Evolutionary conservation across 345 rosid species (phyloP).

Genomic region (Populus tremula): DNA sequence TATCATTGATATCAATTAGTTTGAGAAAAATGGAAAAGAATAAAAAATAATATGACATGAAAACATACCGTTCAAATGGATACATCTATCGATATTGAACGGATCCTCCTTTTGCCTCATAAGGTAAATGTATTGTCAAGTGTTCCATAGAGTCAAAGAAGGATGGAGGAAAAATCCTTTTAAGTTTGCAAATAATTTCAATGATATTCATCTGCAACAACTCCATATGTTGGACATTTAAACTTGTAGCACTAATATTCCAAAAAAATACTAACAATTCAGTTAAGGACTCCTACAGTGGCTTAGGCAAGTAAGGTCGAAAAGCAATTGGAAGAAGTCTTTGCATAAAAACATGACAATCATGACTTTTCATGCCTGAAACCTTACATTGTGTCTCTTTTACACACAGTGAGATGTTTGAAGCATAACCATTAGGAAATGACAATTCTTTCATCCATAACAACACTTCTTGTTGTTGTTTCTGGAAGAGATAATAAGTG

Average conservation of each 20-base stretch:
- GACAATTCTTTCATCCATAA: neutral
- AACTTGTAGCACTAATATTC: neutral
- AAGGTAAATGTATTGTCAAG: neutral
- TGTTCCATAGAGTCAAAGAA: conserved; percentile 1
- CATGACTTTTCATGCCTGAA: neutral
- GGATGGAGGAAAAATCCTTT: neutral
- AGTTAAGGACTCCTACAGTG: neutral
- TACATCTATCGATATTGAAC: conserved; percentile 12
- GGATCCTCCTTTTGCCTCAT: neutral
- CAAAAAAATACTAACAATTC: neutral
- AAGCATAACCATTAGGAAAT: neutral
- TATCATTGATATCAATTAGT: neutral
- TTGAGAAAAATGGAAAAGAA: neutral
- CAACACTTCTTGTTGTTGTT: neutral
- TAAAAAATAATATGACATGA: neutral
- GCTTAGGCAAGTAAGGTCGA: neutral
- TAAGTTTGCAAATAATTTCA: neutral
- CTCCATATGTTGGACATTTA: neutral
- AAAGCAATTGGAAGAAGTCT: neutral
- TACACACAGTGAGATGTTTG: neutral
- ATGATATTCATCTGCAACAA: neutral
- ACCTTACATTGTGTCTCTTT: neutral
- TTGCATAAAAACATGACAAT: conserved; percentile 5
- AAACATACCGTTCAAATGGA: conserved; percentile 6
- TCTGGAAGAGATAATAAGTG: no score